Conservation (phyloP, 1,139 yeast genomes). For the Scheffersomyces lignicola region DNA sequence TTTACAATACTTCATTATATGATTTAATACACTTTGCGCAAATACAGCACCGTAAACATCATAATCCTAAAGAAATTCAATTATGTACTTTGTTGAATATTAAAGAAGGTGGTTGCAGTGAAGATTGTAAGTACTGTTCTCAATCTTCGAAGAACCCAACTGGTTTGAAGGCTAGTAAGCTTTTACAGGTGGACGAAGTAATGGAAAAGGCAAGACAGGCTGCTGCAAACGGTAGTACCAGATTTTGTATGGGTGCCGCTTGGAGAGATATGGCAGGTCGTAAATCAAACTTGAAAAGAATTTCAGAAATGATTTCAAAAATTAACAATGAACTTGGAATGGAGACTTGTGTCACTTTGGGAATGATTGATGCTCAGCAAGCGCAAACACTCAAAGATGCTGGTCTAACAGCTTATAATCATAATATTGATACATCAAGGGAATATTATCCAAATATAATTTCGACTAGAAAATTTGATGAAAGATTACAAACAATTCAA, state of each 20-base stretch:
- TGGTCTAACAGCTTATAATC: conserved; percentile 80
- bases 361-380: conserved; percentile 69
- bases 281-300: conserved; percentile 62
- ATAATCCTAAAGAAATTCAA: conserved; percentile 71
- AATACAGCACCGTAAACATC: conserved; percentile 63
- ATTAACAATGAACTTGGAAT: conserved; percentile 62
- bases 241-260: conserved; percentile 87
- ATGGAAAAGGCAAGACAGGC: conserved; percentile 65
- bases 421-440: conserved; percentile 77
- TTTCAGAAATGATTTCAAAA: conserved; percentile 63
- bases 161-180: conserved; percentile 66
- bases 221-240: conserved; percentile 67
- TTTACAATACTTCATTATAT: conserved; percentile 65
- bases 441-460: conserved; percentile 75
- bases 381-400: conserved; percentile 59
- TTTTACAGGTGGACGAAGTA: conserved; percentile 62
- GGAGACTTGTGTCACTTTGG: conserved; percentile 81
- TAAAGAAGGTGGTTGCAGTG: conserved; percentile 80
- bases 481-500: conserved; percentile 62
- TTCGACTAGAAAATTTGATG: conserved; percentile 69
- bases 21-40: conserved; percentile 66
- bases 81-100: conserved; percentile 73
- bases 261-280: conserved; percentile 87
- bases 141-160: conserved; percentile 71
- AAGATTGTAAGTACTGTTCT: conserved; percentile 80